Evolutionary conservation across 2,329 filamentous ascomycete species (phyloP).

Genomic region (Penicillium sclerotigenum): DNA sequence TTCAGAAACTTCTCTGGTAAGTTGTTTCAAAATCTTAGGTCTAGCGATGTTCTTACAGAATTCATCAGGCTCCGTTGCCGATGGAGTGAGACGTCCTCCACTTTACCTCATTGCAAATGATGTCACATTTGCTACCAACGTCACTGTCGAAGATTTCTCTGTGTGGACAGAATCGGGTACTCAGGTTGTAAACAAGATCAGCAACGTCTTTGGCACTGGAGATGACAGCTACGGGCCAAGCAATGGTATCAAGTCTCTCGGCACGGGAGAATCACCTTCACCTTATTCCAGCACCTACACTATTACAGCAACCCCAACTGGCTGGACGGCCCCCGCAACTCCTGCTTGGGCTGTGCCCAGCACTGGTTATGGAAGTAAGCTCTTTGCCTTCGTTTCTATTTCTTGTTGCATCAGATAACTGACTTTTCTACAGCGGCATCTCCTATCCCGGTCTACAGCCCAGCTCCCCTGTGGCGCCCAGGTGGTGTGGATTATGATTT

Average conservation of each 20-base stretch:
- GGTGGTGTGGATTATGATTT: constrained; percentile 29
- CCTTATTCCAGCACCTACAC: constrained; percentile 24
- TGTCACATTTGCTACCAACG: constrained; percentile 30
- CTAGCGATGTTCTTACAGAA: background rate
- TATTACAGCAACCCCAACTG: constrained; percentile 29
- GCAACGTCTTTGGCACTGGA: constrained; percentile 35
- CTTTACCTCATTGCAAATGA: constrained; percentile 35
- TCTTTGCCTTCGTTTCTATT: background rate
- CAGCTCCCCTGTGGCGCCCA: constrained; percentile 33
- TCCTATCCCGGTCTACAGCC: constrained; percentile 33
- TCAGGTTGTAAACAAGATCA: constrained; percentile 33
- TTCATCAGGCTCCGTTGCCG: constrained; percentile 28
- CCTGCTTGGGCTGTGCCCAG: constrained; percentile 33
- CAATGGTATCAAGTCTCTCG: background rate
- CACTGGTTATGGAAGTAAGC: constrained; percentile 33
- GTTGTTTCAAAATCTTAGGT: background rate
- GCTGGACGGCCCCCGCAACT: constrained; percentile 24
- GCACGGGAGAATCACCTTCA: background rate
- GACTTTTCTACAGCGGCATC: constrained; percentile 1
- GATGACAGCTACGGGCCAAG: constrained; percentile 26
- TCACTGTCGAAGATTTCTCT: constrained; percentile 34
- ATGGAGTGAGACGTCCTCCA: constrained; percentile 29
- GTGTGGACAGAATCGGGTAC: constrained; percentile 33
- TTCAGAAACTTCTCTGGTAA: constrained; percentile 26
- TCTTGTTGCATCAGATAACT: background rate